Base-by-base conservation (phyloP, 2,329 filamentous ascomycete species). In the Pyrenophora graminea region DNA sequence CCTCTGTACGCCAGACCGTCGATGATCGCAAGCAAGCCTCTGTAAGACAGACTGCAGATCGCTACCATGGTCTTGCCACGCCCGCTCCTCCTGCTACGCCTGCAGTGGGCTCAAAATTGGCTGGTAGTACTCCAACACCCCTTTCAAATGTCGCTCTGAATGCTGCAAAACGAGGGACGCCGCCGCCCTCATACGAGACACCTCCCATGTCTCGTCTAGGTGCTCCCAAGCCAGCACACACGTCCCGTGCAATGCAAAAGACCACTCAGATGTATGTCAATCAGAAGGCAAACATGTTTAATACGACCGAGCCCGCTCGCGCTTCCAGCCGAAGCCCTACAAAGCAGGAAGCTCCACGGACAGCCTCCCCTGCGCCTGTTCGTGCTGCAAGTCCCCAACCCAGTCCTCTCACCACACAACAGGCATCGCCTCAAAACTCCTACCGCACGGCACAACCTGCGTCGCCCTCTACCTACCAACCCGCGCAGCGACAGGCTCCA, bases 181-280 rank as follows among this genome's bases (percentile, higher is more conserved):
- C 92, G 5, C 93, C 93, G 2, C 93, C 93, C 3, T 90, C 89
- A 0, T 97, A 97, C 67, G 89, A 93, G 53, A 84, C 81, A 51
- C 75, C 58, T 13, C 84, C 87, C 42, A 82, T 91, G 39, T 90
- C 89, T 68, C 83, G 90, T 51, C 82, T 97, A 3, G 94, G 91
- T 46, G 89, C 93, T 10, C 95, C 94, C 2, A 88, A 93, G 51
- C 91, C 93, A 2, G 94, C 94, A 1, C 91, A 95, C 54, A 99
- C 95, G 0, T 89, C 91, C 3, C 90, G 88, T 57, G 90, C 94
- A 40, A 99, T 99, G 95, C 90, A 96, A 68, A 90, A 96, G 72
- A 90, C 92, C 3, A 94, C 91, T 0, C 88, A 95, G 64, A 91
- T 91, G 73, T 97, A 93, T 66, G 85, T 89, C 18, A 85, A 86